A percentile compares a stretch with the other conserved stretches of the same genome.
Evolutionary conservation across 179 eudicot genomes (phyloP).

Genomic region (Patellifolia procumbens): DNA sequence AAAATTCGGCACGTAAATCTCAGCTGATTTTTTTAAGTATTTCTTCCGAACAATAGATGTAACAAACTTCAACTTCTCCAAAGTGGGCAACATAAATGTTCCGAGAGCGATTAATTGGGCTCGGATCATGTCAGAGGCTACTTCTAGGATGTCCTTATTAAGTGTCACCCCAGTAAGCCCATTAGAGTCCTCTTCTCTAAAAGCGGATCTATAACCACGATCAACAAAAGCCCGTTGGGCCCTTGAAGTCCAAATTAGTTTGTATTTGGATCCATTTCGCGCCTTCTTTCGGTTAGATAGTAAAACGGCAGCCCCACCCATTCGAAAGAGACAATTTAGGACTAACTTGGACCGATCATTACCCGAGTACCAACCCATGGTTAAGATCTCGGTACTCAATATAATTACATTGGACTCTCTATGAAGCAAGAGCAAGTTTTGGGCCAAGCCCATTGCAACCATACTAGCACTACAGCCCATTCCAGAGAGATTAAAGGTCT

Average conservation of each 20-base stretch:
- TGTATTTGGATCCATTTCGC: conserved; percentile 42
- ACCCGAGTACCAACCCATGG: conserved; percentile 76
- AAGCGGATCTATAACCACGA: conserved; percentile 54
- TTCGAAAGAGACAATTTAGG: conserved; percentile 69
- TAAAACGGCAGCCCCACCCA: conserved; percentile 67
- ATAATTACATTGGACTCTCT: conserved; percentile 53
- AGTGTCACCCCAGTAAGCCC: conserved; percentile 71
- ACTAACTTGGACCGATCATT: conserved; percentile 51
- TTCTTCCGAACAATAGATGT: conserved; percentile 41
- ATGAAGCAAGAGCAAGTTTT: conserved; percentile 44
- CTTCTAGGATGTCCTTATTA: conserved; percentile 52
- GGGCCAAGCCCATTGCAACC: conserved; percentile 49
- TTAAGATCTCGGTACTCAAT: conserved; percentile 72
- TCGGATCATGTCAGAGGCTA: conserved; percentile 52
- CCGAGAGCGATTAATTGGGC: conserved; percentile 50
- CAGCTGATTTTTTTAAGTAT: conserved; percentile 39
- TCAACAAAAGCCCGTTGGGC: conserved; percentile 59
- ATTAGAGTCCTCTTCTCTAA: conserved; percentile 63
- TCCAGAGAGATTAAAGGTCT: conserved; percentile 58
- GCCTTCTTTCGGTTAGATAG: conserved; percentile 38
- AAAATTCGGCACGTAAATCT: conserved; percentile 62
- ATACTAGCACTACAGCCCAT: conserved; percentile 93
- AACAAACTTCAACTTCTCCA: conserved; percentile 46
- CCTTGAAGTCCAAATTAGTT: conserved; percentile 38
- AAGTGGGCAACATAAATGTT: conserved; percentile 40